Conservation (phyloP, 73 alveolate genomes). For the Durusdinium trenchii region DNA sequence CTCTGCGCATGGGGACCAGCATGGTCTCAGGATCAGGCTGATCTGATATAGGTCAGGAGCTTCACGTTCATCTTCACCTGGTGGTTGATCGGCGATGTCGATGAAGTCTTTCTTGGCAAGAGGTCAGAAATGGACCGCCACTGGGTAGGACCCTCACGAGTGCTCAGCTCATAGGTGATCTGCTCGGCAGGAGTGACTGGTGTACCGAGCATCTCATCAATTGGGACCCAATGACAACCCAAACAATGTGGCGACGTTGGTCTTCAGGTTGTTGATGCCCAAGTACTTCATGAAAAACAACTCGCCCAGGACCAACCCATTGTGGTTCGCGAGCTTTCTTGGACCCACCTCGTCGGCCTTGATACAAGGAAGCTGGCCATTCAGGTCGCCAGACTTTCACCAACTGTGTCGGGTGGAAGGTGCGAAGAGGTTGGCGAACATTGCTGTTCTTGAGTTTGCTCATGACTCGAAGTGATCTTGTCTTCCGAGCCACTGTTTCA, state of each 20-base stretch:
- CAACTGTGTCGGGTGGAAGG: background rate
- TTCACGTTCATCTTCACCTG: background rate
- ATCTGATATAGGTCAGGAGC: background rate
- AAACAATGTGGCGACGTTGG: background rate
- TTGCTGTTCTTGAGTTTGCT: background rate
- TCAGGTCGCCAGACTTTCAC: background rate
- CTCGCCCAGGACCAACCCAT: constrained; percentile 15
- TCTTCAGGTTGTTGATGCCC: background rate
- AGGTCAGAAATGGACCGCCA: background rate
- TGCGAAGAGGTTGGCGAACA: background rate
- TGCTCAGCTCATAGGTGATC: background rate
- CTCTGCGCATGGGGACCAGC: background rate
- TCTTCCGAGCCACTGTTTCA: background rate
- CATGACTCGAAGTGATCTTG: background rate
- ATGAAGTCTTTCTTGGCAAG: background rate
- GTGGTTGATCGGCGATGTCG: background rate
- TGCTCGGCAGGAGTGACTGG: background rate
- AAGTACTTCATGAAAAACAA: background rate
- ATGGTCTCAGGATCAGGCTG: background rate
- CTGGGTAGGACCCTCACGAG: background rate
- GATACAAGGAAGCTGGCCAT: background rate
- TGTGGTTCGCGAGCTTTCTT: background rate
- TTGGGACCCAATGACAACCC: background rate
- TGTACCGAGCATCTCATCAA: background rate
- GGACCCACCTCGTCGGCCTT: background rate